Base-by-base conservation (phyloP, 345 rosid species). In the Salix dunnii region DNA sequence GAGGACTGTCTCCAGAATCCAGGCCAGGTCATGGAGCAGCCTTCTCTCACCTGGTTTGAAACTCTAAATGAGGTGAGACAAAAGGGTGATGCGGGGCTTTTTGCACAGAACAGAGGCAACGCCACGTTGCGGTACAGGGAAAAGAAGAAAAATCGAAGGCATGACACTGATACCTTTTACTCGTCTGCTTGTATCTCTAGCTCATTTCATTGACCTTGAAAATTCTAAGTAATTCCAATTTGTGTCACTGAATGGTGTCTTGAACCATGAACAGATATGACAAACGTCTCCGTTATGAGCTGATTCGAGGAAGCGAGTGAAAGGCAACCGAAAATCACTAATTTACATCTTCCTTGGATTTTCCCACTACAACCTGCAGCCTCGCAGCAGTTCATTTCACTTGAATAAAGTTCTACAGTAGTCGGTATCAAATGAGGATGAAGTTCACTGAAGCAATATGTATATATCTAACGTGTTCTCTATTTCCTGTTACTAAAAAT, bases 141-240 rank as follows among this genome's bases (percentile, higher is more conserved):
- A 80, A 85, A 85, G 88, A 85, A 80, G 73, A 85, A 82, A 76
- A 66, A 42, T 60, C 42, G 82, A 58, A 82, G 85, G 88, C 70
- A 74, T 30, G 63, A 7, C 18, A 13, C 33, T 49, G 68, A 4
- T 27, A 18, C 55, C 31, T 17, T 7, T 21, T 31, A 7, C 23
- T 25, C 28, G 9, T 64, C 27, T 33, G 35, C 5, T 33, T 35
- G 36, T 35, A 35, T 35, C 5, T 1, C 5, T 35, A 35, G 36
- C 36, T 35, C 36, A 35, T 35, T 35, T 35, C 36, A 35, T 35
- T 35, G 36, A 35, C 36, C 36, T 35, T 35, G 36, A 35, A 35
- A 35, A 35, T 35, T 35, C 36, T 35, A 7, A 0, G 51, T 33
- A 43, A 35, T 35, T 73, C 25, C n/a, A 38, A 9, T 10, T 40